These are phyloP conservation scores for Cucurbita argyrosperma DNA, from an alignment of 306 rosid species.

Conservation along the genomic window DNA sequence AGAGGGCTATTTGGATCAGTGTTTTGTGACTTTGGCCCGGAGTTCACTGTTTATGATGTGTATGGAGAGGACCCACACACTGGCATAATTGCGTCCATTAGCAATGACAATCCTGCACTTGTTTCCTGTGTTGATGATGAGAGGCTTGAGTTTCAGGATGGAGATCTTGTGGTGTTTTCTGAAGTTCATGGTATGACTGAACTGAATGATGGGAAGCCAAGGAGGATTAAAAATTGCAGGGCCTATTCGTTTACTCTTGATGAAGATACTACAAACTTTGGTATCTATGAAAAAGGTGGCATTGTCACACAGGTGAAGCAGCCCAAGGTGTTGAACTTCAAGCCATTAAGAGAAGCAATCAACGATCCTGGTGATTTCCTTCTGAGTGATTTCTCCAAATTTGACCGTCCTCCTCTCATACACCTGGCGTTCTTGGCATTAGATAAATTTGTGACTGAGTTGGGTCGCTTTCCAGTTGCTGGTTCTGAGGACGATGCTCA, in stretches of 20 bases:
- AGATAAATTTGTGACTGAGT: slow-evolving; percentile 47
- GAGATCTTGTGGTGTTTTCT: slow-evolving; percentile 80
- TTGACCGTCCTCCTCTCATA: slow-evolving; percentile 60
- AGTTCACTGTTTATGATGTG: slow-evolving; percentile 75
- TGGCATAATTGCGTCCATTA: slow-evolving; percentile 72
- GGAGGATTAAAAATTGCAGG: slow-evolving; percentile 56
- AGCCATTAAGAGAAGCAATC: slow-evolving; percentile 53
- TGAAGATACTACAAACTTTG: slow-evolving; percentile 68
- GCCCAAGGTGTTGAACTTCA: slow-evolving; percentile 65
- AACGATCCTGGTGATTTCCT: slow-evolving; percentile 73
- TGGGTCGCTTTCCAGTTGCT: slow-evolving; percentile 60
- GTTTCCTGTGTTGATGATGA: slow-evolving; percentile 82
- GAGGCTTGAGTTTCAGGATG: slow-evolving; percentile 88
- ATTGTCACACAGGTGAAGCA: slow-evolving; percentile 79
- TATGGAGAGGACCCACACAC: slow-evolving; percentile 84
- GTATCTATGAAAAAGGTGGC: slow-evolving; percentile 63
- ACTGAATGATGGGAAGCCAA: slow-evolving; percentile 74
- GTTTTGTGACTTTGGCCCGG: slow-evolving; percentile 92
- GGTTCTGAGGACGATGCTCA: slow-evolving; percentile 73
- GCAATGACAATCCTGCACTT: slow-evolving; percentile 66
- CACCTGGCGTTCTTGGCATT: slow-evolving; percentile 73
- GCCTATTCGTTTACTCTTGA: slow-evolving; percentile 68
- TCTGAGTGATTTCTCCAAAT: slow-evolving; percentile 78
- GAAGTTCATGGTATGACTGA: slow-evolving; percentile 87
- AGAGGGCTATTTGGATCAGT: slow-evolving; percentile 90